Base-by-base conservation (phyloP, 2,329 filamentous ascomycete species). In the Ceratocystis cubensis region DNA sequence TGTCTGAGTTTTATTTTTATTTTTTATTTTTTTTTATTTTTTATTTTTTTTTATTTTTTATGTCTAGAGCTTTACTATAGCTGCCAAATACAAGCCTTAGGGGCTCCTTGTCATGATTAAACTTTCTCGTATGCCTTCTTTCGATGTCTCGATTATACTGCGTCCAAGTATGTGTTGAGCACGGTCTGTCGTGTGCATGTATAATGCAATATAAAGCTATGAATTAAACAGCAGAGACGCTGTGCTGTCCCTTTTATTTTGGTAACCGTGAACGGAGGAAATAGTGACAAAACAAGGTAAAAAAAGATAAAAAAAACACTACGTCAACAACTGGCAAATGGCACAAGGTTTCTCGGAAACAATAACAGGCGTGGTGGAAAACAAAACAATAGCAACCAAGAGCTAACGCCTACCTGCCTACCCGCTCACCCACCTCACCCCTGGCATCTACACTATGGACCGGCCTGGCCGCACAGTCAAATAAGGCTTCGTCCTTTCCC, bases 201-300 rank as follows among this genome's bases (percentile, higher is more conserved):
- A 28, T 15, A 53, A 59, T 17, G 37, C 37, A 13, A 41, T 41
- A 41, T 41, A 41, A 41, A 41, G 37, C 13, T 41, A 15, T 48
- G 30, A 46, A 63, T 63, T 61, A 61, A 46, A 61, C 64, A 65
- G 56, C 46, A 65, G 44, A 61, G 63, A 53, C 56, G 64, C 37
- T 41, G 37, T 41, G 37, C 64, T 56, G 56, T 65, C 64, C 56
- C 30, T 65, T 61, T 65, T 61, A 65, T 65, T 65, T 65, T 65
- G 25, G 57, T 61, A 65, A 15, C 64, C 53, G 20, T 61, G 45
- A 65, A 65, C 10, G 10, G 56, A 65, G 61, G 33, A 56, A 61
- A 61, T 41, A 61, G 5, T 41, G 41, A 65, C 56, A n/a, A 46
- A 61, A 65, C 22, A 61, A 65, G 25, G 30, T 17, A 57, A 30